phyloP scores from a whole-genome alignment of 192 early-diverging fungal species.

The Backusella morwellensis region DNA sequence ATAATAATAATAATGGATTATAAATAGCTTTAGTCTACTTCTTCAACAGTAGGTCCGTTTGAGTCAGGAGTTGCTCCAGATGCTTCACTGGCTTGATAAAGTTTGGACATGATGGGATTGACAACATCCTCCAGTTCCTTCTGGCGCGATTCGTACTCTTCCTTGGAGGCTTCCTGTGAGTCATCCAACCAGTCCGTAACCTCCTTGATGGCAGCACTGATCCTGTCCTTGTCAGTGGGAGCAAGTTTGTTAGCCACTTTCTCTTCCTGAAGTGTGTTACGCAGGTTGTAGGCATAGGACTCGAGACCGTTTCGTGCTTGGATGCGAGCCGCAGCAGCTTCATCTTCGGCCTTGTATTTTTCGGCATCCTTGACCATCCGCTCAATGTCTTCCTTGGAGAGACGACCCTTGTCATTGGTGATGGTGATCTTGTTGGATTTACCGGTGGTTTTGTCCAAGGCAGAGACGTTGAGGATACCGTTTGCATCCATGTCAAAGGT shows the following conservation, averaged over 20 bases:
- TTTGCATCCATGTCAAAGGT: slow-evolving; percentile 97
- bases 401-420: slow-evolving; percentile 98
- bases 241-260: slow-evolving; percentile 70
- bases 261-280: slow-evolving; percentile 79
- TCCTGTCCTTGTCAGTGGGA: slow-evolving; percentile 80
- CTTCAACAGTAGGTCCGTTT: too few species aligned
- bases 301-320: slow-evolving; percentile 92
- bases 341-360: slow-evolving; percentile 87
- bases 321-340: slow-evolving; percentile 83
- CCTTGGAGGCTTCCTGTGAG: slow-evolving; percentile 88
- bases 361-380: slow-evolving; percentile 92
- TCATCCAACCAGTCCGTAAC: slow-evolving; percentile 89
- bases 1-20: too few species aligned
- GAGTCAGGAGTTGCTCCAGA: too few species aligned
- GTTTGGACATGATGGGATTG: slow-evolving; percentile 94
- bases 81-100: slow-evolving; percentile 53
- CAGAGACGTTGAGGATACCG: slow-evolving; percentile 95
- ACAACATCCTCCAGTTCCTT: slow-evolving; percentile 90
- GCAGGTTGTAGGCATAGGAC: slow-evolving; percentile 95
- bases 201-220: slow-evolving; percentile 78
- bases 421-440: slow-evolving; percentile 97
- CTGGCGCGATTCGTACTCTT: slow-evolving; percentile 89
- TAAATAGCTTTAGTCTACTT: too few species aligned
- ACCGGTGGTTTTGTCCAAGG: slow-evolving; percentile 92
- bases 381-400: slow-evolving; percentile 98